phyloP scores from a whole-genome alignment of 73 alveolate species.

The Uronychia binucleata region DNA sequence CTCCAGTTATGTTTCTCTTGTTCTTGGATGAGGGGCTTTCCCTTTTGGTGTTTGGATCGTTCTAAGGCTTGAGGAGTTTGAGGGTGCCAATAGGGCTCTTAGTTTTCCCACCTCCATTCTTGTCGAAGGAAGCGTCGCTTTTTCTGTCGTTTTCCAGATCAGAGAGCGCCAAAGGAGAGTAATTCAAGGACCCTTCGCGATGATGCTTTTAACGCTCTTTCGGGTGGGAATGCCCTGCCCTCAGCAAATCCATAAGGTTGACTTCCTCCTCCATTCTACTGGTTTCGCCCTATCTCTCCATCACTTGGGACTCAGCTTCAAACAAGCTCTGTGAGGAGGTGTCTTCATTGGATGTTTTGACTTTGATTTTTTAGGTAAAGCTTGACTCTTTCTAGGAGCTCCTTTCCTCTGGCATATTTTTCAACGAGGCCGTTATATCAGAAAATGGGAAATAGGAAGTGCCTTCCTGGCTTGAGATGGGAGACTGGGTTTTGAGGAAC shows the following conservation, averaged over 20 bases:
- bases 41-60: not conserved
- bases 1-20: not conserved
- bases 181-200: not conserved
- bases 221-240: not conserved
- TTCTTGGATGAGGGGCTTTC: too few species aligned
- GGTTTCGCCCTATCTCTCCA: not conserved
- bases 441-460: not conserved
- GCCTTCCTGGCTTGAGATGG: not conserved
- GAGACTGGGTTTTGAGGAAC: not conserved
- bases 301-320: not conserved
- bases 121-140: not conserved
- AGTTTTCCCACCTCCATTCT: not conserved
- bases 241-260: not conserved
- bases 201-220: not conserved
- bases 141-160: not conserved
- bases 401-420: not conserved
- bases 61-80: not conserved
- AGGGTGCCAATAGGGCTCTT: not conserved
- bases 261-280: not conserved
- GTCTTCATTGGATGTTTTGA: not conserved
- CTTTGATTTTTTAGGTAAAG: too few species aligned
- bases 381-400: not conserved
- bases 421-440: not conserved
- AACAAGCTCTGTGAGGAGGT: not conserved
- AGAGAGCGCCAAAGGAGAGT: slow-evolving; percentile 1